Base-by-base conservation (phyloP, 129 eudicot genomes). In the Tanacetum coccineum region DNA sequence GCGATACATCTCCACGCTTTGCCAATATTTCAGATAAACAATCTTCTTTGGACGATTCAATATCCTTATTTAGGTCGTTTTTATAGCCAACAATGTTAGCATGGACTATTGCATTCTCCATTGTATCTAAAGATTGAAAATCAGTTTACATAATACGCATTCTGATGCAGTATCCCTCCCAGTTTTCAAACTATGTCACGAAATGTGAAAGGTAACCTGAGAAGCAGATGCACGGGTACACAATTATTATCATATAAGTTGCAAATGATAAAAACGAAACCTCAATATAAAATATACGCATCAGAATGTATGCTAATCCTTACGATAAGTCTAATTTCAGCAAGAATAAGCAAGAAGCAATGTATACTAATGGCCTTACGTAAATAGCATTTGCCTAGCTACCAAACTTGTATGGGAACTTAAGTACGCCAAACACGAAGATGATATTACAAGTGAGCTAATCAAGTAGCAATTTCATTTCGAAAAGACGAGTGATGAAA, bases 1-100 rank as follows among this genome's bases (percentile, higher is more conserved):
- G 56, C 40, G 9, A 32, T 32, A 32, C 39, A 32, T 32, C 39
- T 32, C 39, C 39, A 32, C 68, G 75, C 55, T 14, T 59, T 53
- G 67, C 39, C 77, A 79, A 39, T 46, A 70, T 74, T 67, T 68
- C 48, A 19, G 81, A 68, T 14, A 59, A 15, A 11, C 60, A 67
- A 66, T 46, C 75, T 68, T 67, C 82, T 39, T 75, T 66, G 20
- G 79, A 26, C 53, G 79, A 57, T 57, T 80, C 82, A 52, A 58
- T 52, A 39, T 48, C 73, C 59, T 76, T 60, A 63, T 20, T 42
- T 44, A 49, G 47, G 65, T 71, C 71, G 40, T 72, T 73, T 25
- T 47, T 70, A 28, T 51, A 39, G 48, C 63, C 72, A 81, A 70
- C 78, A 66, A 73, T 77, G 55, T 57, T 60, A 64, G 28, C 36